Conservation (phyloP, 1,284 basidiomycete species). For the Anthracocystis setariae region DNA sequence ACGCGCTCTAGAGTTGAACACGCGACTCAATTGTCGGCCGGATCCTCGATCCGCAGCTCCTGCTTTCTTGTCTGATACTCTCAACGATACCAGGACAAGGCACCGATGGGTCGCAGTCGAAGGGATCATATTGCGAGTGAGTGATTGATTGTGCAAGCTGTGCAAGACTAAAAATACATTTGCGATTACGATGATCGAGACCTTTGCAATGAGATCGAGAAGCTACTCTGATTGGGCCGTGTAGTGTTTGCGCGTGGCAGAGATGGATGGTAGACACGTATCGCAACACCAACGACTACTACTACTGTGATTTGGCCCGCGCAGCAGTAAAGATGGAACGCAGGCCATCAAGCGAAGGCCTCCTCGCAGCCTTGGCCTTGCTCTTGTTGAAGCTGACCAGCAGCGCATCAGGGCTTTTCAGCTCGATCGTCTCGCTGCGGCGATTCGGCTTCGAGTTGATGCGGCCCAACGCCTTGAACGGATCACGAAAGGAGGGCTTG, state of each 20-base stretch:
- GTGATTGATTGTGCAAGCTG: too few species aligned
- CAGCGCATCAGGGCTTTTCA: constrained; percentile 18
- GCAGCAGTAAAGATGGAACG: constrained; percentile 25
- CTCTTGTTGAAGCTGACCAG: constrained; percentile 1
- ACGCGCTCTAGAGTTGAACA: background rate
- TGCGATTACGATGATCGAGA: too few species aligned
- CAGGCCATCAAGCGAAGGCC: constrained; percentile 22
- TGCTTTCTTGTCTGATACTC: too few species aligned
- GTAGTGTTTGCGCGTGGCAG: too few species aligned
- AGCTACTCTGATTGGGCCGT: too few species aligned
- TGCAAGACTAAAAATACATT: too few species aligned
- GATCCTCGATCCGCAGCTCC: background rate
- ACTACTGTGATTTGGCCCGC: constrained; percentile 21
- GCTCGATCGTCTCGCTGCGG: constrained; percentile 18
- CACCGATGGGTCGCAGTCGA: too few species aligned
- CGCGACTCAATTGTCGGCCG: background rate
- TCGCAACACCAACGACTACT: too few species aligned
- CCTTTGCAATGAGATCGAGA: too few species aligned
- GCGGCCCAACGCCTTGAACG: constrained; percentile 8
- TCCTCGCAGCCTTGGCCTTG: constrained; percentile 10
- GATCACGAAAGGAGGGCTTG: constrained; percentile 25
- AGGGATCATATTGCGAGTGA: too few species aligned
- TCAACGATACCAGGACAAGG: too few species aligned
- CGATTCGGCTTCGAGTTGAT: constrained; percentile 10
- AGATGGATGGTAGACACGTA: too few species aligned